These are phyloP conservation scores for Claviceps fusiformis DNA, from an alignment of 2,329 filamentous ascomycete species.

Conservation along the genomic window DNA sequence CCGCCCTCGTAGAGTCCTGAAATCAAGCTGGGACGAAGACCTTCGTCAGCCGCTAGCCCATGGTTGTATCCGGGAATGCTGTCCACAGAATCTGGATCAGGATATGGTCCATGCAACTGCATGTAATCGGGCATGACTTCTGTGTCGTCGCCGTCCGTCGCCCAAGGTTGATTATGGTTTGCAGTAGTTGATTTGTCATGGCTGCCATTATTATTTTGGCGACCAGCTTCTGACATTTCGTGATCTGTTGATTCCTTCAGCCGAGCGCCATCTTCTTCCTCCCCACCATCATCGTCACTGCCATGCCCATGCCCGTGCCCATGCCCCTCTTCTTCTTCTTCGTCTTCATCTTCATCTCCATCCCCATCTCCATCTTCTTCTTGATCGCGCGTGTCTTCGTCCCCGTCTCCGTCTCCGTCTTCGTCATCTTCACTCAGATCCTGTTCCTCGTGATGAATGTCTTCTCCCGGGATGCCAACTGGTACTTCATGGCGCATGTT, in stretches of 20 bases:
- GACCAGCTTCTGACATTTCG: conserved; percentile 2
- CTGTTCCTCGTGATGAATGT: not conserved
- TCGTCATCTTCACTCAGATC: conserved; percentile 5
- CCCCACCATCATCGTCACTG: conserved; percentile 14
- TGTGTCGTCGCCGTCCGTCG: conserved; percentile 1
- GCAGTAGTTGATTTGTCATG: conserved; percentile 6
- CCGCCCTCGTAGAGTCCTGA: conserved; percentile 4
- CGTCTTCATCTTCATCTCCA: conserved; percentile 16
- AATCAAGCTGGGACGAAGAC: conserved; percentile 3
- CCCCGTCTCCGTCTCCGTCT: conserved; percentile 17
- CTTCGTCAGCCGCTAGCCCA: not conserved
- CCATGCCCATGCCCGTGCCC: conserved; percentile 9
- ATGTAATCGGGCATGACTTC: conserved; percentile 2
- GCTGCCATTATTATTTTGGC: conserved; percentile 1
- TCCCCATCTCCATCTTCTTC: conserved; percentile 14
- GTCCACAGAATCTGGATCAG: conserved; percentile 3
- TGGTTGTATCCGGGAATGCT: not conserved
- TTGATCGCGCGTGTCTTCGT: conserved; percentile 13
- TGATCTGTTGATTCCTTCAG: conserved; percentile 19
- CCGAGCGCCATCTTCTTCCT: conserved; percentile 22
- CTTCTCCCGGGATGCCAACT: conserved; percentile 16
- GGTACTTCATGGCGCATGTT: conserved; percentile 44
- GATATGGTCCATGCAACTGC: conserved; percentile 5
- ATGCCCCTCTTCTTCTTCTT: conserved; percentile 12
- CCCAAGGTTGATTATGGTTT: conserved; percentile 3